Evolutionary conservation across 129 eudicot species (phyloP), one percentile per base, ranked within the genome.

Genomic region (Heracleum sosnowskyi): DNA sequence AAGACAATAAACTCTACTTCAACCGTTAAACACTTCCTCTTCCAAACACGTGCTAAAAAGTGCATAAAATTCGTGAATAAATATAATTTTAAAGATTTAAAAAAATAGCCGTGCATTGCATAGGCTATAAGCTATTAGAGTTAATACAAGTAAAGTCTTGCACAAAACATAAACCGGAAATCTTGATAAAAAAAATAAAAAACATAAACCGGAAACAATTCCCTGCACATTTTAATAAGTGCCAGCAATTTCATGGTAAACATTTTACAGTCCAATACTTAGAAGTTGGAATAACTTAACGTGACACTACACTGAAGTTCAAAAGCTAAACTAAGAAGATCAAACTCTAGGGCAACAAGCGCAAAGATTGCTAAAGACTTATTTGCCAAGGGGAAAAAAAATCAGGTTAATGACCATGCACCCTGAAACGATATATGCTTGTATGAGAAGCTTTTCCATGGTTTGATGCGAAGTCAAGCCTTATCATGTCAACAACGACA

Each of bases 371-470:
- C 69, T 62, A 17, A n/a, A 62, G 63, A 62, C 13, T 85, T 79
- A 63, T 81, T 44, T 64, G 81, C 81, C 78, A 74, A 31, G 72
- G 80, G 45, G 45, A 89, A 77, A 81, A 82, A 2, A 82, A 70
- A 64, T 69, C 81, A 37, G 90, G 88, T 76, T 91, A 90, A 55
- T 82, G 84, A 62, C 98, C 98, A 74, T 94, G 98, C 51, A 94
- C 96, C 86, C 98, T 85, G 49, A 94, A 76, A 16, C 97, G 89
- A 81, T 94, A 94, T 79, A 91, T 88, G 89, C 98, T 91, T 24
- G 97, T 94, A 57, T 89, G 91, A 37, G 88, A 66, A 11, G 86
- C 83, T 82, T 91, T 89, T 46, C 98, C 97, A 68, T 94, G 96
- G 80, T 94, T 94, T 33, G 97, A 89, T 57, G 84, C 7, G 74